Conservation (phyloP, 1,139 yeast genomes). For the Geotrichum carabidarum region DNA sequence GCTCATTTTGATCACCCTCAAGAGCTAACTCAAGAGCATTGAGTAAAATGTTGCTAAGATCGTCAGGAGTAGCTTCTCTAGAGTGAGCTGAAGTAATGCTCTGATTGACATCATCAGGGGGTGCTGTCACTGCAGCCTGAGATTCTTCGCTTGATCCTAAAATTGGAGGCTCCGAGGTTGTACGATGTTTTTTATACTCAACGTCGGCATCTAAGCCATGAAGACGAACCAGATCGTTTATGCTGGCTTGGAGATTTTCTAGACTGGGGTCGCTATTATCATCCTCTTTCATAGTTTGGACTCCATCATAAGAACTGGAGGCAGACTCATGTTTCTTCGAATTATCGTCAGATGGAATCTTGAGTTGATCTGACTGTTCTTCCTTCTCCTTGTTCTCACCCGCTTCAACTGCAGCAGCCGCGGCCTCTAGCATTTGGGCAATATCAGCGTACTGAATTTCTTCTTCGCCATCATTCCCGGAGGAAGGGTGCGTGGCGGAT, state of each 20-base stretch:
- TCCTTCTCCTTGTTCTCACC: background rate
- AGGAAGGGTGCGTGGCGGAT: background rate
- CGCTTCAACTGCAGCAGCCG: slow-evolving; percentile 11
- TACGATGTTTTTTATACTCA: background rate
- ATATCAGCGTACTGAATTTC: slow-evolving; percentile 8
- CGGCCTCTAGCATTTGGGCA: slow-evolving; percentile 13
- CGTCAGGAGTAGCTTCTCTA: slow-evolving; percentile 1
- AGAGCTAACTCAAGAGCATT: slow-evolving; percentile 14
- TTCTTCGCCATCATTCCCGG: background rate
- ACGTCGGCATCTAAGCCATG: slow-evolving; percentile 1
- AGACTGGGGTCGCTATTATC: background rate
- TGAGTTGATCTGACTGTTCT: slow-evolving; percentile 26
- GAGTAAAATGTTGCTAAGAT: slow-evolving; percentile 13
- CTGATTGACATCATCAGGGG: background rate
- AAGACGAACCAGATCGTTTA: slow-evolving; percentile 6
- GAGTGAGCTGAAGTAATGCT: background rate
- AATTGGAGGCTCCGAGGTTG: background rate
- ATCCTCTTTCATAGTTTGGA: background rate
- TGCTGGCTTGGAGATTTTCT: slow-evolving; percentile 8
- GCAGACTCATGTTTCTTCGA: background rate
- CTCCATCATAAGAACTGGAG: background rate
- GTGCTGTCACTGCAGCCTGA: too few species aligned
- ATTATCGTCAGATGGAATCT: background rate
- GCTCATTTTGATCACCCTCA: slow-evolving; percentile 4
- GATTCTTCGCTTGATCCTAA: background rate